Evolutionary conservation across 345 rosid species (phyloP).

Genomic region (rapeseed (Brassica napus)): Da-Ae NC_063445.1:44616001-44616500

Average conservation of each 20-base stretch:
- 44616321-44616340: background rate
- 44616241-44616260: slow-evolving; percentile 25
- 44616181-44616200: slow-evolving; percentile 45
- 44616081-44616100: background rate
- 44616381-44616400: slow-evolving; percentile 27
- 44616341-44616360: slow-evolving; percentile 1
- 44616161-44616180: slow-evolving; percentile 17
- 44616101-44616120: background rate
- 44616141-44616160: slow-evolving; percentile 37
- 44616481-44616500: slow-evolving; percentile 42
- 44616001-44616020: too few relatives aligned
- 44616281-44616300: background rate
- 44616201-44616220: slow-evolving; percentile 35
- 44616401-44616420: background rate
- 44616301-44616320: background rate
- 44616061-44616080: too few relatives aligned
- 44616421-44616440: slow-evolving; percentile 45
- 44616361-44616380: slow-evolving; percentile 13
- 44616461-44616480: slow-evolving; percentile 52
- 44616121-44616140: slow-evolving; percentile 20
- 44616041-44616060: too few relatives aligned
- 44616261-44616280: slow-evolving; percentile 17
- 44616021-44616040: too few relatives aligned
- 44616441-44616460: slow-evolving; percentile 80
- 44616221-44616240: slow-evolving; percentile 27